Evolutionary conservation across 768 basidiomycete species (phyloP).

Genomic region (Tulasnella sp.): DNA sequence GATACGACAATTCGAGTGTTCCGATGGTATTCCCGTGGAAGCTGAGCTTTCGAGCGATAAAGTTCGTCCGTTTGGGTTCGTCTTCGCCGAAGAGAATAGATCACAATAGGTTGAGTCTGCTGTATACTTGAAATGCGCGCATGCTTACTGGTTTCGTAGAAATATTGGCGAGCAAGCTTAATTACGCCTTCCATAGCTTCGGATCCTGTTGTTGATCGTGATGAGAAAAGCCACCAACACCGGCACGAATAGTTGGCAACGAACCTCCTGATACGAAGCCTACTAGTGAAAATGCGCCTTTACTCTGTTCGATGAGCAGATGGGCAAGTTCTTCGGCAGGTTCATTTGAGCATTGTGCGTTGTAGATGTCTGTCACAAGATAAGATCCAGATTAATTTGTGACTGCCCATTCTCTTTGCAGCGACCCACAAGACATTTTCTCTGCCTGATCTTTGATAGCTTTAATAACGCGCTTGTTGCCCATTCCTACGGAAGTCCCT

Average conservation of each 20-base stretch:
- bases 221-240: no score
- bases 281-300: conserved; percentile 67
- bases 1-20: conserved; percentile 63
- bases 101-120: conserved; percentile 8
- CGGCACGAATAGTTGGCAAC: conserved; percentile 19
- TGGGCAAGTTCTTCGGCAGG: conserved; percentile 78
- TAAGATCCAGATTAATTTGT: no score
- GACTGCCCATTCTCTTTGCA: not conserved
- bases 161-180: conserved; percentile 72
- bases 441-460: conserved; percentile 79
- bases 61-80: conserved; percentile 67
- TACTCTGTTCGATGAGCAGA: conserved; percentile 56
- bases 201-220: conserved; percentile 49
- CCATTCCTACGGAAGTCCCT: conserved; percentile 27
- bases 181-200: conserved; percentile 88
- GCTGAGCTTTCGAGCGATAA: conserved; percentile 71
- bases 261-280: conserved; percentile 74
- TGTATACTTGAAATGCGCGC: not conserved
- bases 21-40: conserved; percentile 83
- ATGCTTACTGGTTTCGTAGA: conserved; percentile 29
- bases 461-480: conserved; percentile 33
- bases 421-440: conserved; percentile 62
- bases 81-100: conserved; percentile 50
- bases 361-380: conserved; percentile 66
- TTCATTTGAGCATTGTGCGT: conserved; percentile 74